Percentiles rank a stretch among this genome's conserved stretches.
Conservation (phyloP, 164 flowering plant genomes). For the Dillenia turbinata region DNA sequence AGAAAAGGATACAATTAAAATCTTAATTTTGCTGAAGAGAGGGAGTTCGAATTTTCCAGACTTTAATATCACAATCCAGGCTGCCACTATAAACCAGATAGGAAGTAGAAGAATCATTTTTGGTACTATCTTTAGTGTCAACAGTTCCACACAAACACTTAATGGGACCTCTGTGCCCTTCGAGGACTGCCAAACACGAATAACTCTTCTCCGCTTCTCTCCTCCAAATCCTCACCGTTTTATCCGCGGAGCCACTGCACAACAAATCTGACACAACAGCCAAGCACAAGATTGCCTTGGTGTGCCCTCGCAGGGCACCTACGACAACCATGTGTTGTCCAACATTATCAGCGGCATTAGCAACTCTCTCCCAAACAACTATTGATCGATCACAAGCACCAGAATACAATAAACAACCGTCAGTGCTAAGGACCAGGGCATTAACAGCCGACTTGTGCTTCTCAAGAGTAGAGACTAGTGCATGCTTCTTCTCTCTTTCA, state of each 20-base stretch:
- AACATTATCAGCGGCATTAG: neutral
- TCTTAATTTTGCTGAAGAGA: conserved; percentile 5
- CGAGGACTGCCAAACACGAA: conserved; percentile 62
- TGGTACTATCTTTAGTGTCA: conserved; percentile 8
- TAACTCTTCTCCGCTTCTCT: conserved; percentile 33
- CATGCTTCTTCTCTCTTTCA: conserved; percentile 23
- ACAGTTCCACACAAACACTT: conserved; percentile 61
- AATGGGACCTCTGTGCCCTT: conserved; percentile 83
- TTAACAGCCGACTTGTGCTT: conserved; percentile 51
- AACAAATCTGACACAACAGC: conserved; percentile 45
- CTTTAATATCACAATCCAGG: conserved; percentile 73
- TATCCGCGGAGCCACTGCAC: conserved; percentile 89
- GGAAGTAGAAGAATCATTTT: conserved; percentile 8
- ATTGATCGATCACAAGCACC: conserved; percentile 52
- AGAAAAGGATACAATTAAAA: too few relatives aligned
- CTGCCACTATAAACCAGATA: conserved; percentile 67
- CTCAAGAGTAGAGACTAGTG: conserved; percentile 30
- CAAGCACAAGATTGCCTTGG: conserved; percentile 69
- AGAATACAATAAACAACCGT: conserved; percentile 38
- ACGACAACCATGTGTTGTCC: conserved; percentile 28
- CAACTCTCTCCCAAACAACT: conserved; percentile 37
- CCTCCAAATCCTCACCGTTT: conserved; percentile 68
- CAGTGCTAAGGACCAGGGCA: conserved; percentile 39
- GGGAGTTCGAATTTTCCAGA: conserved; percentile 56
- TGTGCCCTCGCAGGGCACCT: conserved; percentile 64